Evolutionary conservation across 2,329 filamentous ascomycete species (phyloP), one percentile per base, ranked within the genome.

Genomic region (Sporothrix phasma): DNA sequence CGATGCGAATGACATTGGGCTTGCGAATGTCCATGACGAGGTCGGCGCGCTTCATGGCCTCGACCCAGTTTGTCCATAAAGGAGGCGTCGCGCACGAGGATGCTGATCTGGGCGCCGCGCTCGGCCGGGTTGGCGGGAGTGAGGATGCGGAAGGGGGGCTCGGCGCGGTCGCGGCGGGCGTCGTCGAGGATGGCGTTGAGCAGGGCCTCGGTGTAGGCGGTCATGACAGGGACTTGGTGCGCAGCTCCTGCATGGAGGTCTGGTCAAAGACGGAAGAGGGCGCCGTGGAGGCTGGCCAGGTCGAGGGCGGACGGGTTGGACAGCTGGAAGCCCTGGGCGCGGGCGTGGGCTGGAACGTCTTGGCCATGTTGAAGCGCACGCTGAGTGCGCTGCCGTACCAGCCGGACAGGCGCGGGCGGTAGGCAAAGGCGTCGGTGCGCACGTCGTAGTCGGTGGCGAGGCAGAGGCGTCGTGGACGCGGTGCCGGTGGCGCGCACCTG

Each of bases 311-410:
- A 90, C 1, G 89, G 90, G 73, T 96, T 97, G 60, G 87, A 90
- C n/a, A 93, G 74, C 74, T 96, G 90, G 75, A 85, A 96, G 3
- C 92, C 92, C 39, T 81, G 85, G 0, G 92, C 92, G 45, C 92
- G 2, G 83, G 77, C 7, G 89, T 89, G 3, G 92, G 90, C 46
- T 86, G 78, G 75, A 95, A 96, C 64, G 80, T 78, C 75, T 91
- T 93, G 64, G 87, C 85, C 92, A 96, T 96, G 68, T 84, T 80
- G 77, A 96, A 96, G 15, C 92, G 81, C 39, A 84, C 85, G 58
- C 78, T 75, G 75, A 91, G 91, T 75, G 92, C 88, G 62, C 85
- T 87, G 61, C 92, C 92, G 83, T 93, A 96, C 92, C 92, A 96
- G 26, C 92, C 92, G 39, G 84, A 80, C 1, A 96, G 78, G 3